Percentiles rank a stretch among this genome's conserved stretches.
Conservation (phyloP, 2,329 filamentous ascomycete species). For the Fonsecaea monophora region DNA sequence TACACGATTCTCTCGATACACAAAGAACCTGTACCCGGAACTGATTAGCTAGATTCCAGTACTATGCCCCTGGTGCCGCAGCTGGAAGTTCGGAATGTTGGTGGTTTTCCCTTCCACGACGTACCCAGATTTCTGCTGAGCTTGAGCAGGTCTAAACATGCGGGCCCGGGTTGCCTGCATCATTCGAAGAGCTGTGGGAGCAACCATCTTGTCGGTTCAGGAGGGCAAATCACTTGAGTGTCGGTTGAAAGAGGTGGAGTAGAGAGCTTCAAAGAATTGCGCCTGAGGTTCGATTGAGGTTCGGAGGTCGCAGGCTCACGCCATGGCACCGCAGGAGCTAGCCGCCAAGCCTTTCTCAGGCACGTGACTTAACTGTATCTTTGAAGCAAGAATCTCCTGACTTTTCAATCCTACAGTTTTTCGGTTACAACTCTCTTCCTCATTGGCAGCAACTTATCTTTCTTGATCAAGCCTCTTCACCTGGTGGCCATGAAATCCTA, state of each 20-base stretch:
- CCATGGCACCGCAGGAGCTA: constrained; percentile 10
- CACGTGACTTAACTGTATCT: constrained; percentile 26
- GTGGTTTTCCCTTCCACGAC: constrained; percentile 12
- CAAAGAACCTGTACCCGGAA: constrained; percentile 43
- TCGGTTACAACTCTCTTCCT: constrained; percentile 5
- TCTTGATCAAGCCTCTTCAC: constrained; percentile 4
- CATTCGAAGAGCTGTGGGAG: constrained; percentile 41
- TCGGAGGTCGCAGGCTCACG: constrained; percentile 19
- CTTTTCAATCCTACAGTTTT: constrained; percentile 5
- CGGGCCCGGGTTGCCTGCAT: constrained; percentile 41
- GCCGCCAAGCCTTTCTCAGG: constrained; percentile 24
- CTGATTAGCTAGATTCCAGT: neutral
- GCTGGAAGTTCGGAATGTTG: neutral
- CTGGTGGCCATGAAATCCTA: neutral
- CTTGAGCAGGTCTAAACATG: constrained; percentile 37
- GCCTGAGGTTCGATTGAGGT: constrained; percentile 13
- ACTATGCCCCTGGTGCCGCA: neutral
- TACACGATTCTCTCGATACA: constrained; percentile 72
- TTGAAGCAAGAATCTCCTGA: constrained; percentile 28
- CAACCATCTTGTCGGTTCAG: constrained; percentile 37
- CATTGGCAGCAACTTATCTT: constrained; percentile 5
- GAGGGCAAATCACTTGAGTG: neutral
- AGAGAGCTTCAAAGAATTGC: constrained; percentile 20
- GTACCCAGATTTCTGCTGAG: constrained; percentile 35
- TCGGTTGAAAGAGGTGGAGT: constrained; percentile 2